These are phyloP conservation scores for Bauhinia variegata DNA, from an alignment of 306 rosid genomes.

Conservation along the genomic window DNA sequence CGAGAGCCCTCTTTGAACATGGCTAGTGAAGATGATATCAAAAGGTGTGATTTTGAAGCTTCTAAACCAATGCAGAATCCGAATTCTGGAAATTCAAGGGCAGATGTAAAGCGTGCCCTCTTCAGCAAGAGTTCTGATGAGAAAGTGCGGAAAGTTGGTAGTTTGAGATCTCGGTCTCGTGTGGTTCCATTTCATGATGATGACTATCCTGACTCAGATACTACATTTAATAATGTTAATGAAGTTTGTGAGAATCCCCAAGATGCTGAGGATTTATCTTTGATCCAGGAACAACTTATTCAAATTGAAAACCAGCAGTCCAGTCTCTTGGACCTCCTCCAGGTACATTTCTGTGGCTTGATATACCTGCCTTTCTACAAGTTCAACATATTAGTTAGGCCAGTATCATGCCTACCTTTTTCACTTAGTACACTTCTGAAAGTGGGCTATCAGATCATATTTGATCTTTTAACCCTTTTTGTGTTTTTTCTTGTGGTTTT, in stretches of 20 bases:
- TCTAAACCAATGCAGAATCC: slow-evolving; percentile 41
- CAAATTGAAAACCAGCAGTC: slow-evolving; percentile 98
- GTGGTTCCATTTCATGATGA: slow-evolving; percentile 73
- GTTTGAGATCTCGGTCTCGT: slow-evolving; percentile 60
- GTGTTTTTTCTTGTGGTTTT: not conserved
- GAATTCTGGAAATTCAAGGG: slow-evolving; percentile 36
- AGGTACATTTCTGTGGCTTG: slow-evolving; percentile 55
- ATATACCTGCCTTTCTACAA: slow-evolving; percentile 10
- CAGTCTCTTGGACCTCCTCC: slow-evolving; percentile 77
- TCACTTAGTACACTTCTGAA: slow-evolving; percentile 13
- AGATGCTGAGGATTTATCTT: slow-evolving; percentile 77
- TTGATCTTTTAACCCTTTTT: slow-evolving; percentile 15
- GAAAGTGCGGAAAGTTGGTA: slow-evolving; percentile 53
- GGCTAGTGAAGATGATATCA: slow-evolving; percentile 48
- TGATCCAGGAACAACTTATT: slow-evolving; percentile 86
- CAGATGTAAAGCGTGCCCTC: slow-evolving; percentile 54
- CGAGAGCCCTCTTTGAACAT: slow-evolving; percentile 44
- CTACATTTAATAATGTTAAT: slow-evolving; percentile 37
- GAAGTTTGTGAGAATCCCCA: slow-evolving; percentile 65
- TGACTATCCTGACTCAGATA: slow-evolving; percentile 42
- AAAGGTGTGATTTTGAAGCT: slow-evolving; percentile 42
- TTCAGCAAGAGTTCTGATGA: slow-evolving; percentile 60
- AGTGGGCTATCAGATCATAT: slow-evolving; percentile 5
- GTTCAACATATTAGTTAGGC: slow-evolving; percentile 1
- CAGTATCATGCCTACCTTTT: slow-evolving; percentile 21